Conservation (phyloP, 1,284 basidiomycete genomes). For the Trametes polyzona region DNA sequence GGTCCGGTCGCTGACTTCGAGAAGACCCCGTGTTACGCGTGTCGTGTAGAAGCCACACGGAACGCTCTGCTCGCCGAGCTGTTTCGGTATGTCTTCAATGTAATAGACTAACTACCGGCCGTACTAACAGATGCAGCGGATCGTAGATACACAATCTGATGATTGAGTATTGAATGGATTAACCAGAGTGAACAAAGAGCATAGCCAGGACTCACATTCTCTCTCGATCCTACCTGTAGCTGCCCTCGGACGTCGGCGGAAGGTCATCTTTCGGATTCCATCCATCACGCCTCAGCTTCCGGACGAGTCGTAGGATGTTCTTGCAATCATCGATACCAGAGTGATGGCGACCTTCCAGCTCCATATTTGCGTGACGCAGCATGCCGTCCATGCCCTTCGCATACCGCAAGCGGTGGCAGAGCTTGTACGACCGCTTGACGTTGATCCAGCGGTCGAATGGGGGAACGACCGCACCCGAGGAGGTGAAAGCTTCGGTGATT, state of each 20-base stretch:
- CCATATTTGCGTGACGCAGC: conserved; percentile 30
- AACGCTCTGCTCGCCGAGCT: too few species aligned
- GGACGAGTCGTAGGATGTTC: conserved; percentile 42
- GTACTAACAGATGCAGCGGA: too few species aligned
- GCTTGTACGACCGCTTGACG: conserved; percentile 34
- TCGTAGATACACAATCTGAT: too few species aligned
- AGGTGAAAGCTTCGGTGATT: conserved; percentile 23
- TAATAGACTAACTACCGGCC: too few species aligned
- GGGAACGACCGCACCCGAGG: conserved; percentile 16
- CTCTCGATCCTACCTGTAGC: too few species aligned
- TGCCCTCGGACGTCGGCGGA: neutral
- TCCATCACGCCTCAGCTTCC: conserved; percentile 31
- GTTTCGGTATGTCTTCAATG: too few species aligned
- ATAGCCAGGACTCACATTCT: too few species aligned
- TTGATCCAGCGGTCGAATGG: conserved; percentile 39
- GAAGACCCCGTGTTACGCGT: conserved; percentile 16
- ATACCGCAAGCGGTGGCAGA: conserved; percentile 24
- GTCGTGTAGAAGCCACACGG: conserved; percentile 12
- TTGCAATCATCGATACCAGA: conserved; percentile 47
- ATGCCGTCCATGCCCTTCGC: conserved; percentile 34
- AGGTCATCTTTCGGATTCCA: conserved; percentile 32
- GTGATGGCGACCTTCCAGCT: conserved; percentile 43
- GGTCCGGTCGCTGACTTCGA: neutral
- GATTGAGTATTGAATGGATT: too few species aligned
- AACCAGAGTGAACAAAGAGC: too few species aligned